phyloP scores from a whole-genome alignment of 1,139 yeast species.

The Magnusiomyces paraingens region DNA sequence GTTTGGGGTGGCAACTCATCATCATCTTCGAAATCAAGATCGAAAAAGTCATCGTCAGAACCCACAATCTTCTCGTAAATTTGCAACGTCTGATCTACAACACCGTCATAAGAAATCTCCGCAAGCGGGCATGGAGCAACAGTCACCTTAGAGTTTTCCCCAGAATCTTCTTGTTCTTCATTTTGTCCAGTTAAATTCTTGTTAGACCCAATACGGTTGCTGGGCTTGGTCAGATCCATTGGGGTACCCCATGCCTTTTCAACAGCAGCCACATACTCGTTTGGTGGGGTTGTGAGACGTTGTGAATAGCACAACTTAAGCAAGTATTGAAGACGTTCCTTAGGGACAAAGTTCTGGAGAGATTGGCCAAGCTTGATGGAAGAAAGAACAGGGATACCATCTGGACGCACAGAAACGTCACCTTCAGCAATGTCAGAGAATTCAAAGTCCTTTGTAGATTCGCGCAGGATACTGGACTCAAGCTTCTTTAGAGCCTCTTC shows the following conservation, averaged over 20 bases:
- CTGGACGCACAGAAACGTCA: conserved; percentile 48
- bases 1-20: conserved; percentile 42
- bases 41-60: conserved; percentile 90
- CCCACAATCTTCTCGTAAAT: conserved; percentile 78
- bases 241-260: not conserved
- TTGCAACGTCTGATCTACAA: conserved; percentile 71
- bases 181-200: not conserved
- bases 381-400: conserved; percentile 64
- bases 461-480: conserved; percentile 75
- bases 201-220: conserved; percentile 1
- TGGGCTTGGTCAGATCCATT: not conserved
- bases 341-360: conserved; percentile 75
- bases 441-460: conserved; percentile 52
- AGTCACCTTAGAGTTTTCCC: conserved; percentile 10
- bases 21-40: conserved; percentile 92
- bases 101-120: conserved; percentile 87
- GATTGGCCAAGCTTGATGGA: conserved; percentile 84
- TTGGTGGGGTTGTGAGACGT: conserved; percentile 10
- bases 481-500: conserved; percentile 74
- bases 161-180: conserved; percentile 38
- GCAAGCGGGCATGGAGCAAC: conserved; percentile 52
- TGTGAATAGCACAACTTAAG: conserved; percentile 81
- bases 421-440: conserved; percentile 48
- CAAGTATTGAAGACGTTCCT: conserved; percentile 67
- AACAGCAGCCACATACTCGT: conserved; percentile 18